Conservation (phyloP, 2,329 filamentous ascomycete species). For the Fusarium illudens region DNA sequence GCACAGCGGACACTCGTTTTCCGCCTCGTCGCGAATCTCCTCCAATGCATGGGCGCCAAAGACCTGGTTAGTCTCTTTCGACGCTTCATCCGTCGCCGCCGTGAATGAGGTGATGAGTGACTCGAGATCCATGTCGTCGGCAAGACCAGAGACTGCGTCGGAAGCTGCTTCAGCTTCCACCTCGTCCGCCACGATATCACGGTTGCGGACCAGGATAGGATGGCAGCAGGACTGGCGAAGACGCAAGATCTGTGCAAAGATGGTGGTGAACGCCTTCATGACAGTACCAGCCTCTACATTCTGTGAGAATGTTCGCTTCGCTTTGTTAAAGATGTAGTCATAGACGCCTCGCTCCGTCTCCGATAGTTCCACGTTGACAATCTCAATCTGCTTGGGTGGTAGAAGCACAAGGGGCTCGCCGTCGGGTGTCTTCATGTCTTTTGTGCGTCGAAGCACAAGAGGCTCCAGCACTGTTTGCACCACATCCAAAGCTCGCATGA, state of each 20-base stretch:
- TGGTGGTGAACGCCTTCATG: constrained; percentile 94
- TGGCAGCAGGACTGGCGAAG: constrained; percentile 95
- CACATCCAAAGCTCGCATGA: constrained; percentile 91
- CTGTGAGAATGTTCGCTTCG: constrained; percentile 82
- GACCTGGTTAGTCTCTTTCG: constrained; percentile 63
- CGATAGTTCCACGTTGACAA: constrained; percentile 87
- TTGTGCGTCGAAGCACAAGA: constrained; percentile 92
- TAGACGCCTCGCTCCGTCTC: constrained; percentile 89
- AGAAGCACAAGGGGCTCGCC: constrained; percentile 79
- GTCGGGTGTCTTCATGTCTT: constrained; percentile 96
- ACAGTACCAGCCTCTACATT: constrained; percentile 93
- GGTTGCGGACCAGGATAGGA: constrained; percentile 86
- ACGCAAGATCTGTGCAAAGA: constrained; percentile 94
- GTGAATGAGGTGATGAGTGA: constrained; percentile 87
- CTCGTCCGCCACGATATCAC: constrained; percentile 85
- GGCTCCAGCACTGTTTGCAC: constrained; percentile 97
- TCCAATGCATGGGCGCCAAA: constrained; percentile 89
- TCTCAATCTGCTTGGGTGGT: constrained; percentile 81
- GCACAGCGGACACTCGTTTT: constrained; percentile 93
- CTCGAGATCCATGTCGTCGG: constrained; percentile 95
- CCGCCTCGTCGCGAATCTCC: constrained; percentile 89
- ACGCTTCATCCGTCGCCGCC: constrained; percentile 68
- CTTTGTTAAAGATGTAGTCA: constrained; percentile 84
- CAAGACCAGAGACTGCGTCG: constrained; percentile 81
- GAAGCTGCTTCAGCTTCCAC: constrained; percentile 78